Percentiles rank a stretch among this genome's conserved stretches.
Conservation (phyloP, 106 monocot genomes). For the Chionographis japonica region DNA sequence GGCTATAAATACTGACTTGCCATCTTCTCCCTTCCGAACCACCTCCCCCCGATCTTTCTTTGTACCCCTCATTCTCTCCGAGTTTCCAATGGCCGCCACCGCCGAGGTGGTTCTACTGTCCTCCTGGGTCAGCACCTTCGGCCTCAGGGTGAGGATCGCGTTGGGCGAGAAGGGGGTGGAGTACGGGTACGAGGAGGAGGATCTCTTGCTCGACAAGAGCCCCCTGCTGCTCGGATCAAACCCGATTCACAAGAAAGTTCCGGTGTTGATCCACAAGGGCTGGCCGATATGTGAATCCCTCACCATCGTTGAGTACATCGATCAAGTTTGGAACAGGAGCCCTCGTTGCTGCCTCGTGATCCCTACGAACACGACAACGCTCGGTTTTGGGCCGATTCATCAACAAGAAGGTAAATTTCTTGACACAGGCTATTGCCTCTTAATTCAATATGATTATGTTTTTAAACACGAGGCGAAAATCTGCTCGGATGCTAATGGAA, state of each 20-base stretch:
- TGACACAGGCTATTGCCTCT: no score
- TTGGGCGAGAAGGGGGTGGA: slow-evolving; percentile 14
- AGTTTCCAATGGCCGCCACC: background rate
- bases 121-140: slow-evolving; percentile 12
- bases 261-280: slow-evolving; percentile 15
- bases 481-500: no score
- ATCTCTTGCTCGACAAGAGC: background rate
- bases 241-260: slow-evolving; percentile 15
- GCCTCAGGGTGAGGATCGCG: slow-evolving; percentile 7
- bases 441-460: no score
- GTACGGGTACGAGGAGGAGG: slow-evolving; percentile 8
- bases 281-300: slow-evolving; percentile 10
- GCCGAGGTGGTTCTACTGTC: slow-evolving; percentile 4
- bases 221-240: slow-evolving; percentile 3
- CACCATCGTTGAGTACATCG: slow-evolving; percentile 14
- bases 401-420: slow-evolving; percentile 15
- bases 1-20: no score
- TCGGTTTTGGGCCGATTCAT: slow-evolving; percentile 26
- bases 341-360: slow-evolving; percentile 4
- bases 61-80: no score
- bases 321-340: background rate
- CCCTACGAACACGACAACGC: slow-evolving; percentile 9
- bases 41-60: no score
- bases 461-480: no score
- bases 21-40: no score